Base-by-base conservation (phyloP, 306 rosid genomes). In the Sesbania bispinosa region DNA sequence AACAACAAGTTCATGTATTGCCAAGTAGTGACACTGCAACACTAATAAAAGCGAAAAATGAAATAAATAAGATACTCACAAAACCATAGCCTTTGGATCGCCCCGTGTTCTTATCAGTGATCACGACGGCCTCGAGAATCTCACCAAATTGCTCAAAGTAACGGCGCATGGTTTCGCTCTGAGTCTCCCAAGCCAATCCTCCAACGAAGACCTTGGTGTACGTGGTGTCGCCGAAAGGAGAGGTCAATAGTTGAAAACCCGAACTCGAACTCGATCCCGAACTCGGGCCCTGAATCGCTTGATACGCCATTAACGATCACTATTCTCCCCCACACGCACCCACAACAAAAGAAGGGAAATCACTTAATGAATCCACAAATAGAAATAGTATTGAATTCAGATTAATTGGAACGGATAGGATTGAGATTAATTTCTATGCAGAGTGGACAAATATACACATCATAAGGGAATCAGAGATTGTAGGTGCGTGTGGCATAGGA, bases 41-140 rank as follows among this genome's bases (percentile, higher is more conserved):
- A n/a, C n/a, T n/a, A n/a, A n/a, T n/a, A n/a, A 60, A 67, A 2
- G 3, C 1, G 6, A 30, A 67, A 66, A 71, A 67, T 35, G 10
- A 58, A 73, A 83, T 57, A 81, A 79, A 69, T 26, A 11, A 76
- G 75, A 80, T 78, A 86, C 98, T 93, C 87, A 94, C 97, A 62
- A 94, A 94, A 77, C 98, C 98, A 51, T 94, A 94, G 83, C 98
- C 97, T 75, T 94, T 94, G 82, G 98, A 94, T 90, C 98, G 84
- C 6, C 96, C 95, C 0, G 98, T 87, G 65, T 88, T 89, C 95
- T 89, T 94, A 75, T 94, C 98, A 4, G 92, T 78, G 55, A 94
- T 90, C 9, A 94, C 98, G 0, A 94, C 98, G 42, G 97, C 98
- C 80, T 94, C 98, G 10, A 88, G 97, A 85, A 94, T 94, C 51